A percentile compares a stretch with the other conserved stretches of the same genome.
These are phyloP conservation scores for Phytopythium oedochilum DNA, from an alignment of 352 stramenopile species.

Conservation along the genomic window DNA sequence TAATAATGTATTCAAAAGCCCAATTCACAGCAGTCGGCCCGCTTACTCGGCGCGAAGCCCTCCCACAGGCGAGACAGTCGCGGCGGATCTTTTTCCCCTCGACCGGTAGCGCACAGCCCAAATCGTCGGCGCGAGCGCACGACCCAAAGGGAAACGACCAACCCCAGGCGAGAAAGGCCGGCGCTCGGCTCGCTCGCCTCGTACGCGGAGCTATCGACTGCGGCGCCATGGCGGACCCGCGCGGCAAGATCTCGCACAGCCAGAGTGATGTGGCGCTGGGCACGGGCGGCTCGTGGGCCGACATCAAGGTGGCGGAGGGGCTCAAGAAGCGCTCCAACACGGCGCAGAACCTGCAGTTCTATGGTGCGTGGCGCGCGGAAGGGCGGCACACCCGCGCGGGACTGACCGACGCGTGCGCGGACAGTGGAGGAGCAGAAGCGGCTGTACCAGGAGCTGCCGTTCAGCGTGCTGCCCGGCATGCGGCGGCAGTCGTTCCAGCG, in stretches of 20 bases:
- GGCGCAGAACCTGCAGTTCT: conserved; percentile 74
- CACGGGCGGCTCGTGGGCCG: conserved; percentile 54
- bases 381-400: no score
- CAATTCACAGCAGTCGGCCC: no score
- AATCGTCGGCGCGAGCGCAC: not conserved
- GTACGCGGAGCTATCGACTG: no score
- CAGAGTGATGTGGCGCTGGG: conserved; percentile 65
- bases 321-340: conserved; percentile 79
- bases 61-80: not conserved
- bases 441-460: conserved; percentile 68
- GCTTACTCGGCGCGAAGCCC: no score
- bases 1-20: conserved; percentile 2
- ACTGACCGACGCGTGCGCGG: not conserved
- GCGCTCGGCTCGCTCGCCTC: no score
- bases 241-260: conserved; percentile 52
- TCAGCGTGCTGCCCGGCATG: conserved; percentile 67
- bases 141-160: not conserved
- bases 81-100: not conserved
- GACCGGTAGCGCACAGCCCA: not conserved
- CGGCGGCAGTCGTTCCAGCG: conserved; percentile 68
- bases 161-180: not conserved
- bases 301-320: conserved; percentile 61
- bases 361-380: no score
- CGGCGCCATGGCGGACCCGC: conserved; percentile 1
- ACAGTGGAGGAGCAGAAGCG: conserved; percentile 69